phyloP scores from a whole-genome alignment of 2,329 filamentous ascomycete species.

The Talaromyces marneffei region DNA sequence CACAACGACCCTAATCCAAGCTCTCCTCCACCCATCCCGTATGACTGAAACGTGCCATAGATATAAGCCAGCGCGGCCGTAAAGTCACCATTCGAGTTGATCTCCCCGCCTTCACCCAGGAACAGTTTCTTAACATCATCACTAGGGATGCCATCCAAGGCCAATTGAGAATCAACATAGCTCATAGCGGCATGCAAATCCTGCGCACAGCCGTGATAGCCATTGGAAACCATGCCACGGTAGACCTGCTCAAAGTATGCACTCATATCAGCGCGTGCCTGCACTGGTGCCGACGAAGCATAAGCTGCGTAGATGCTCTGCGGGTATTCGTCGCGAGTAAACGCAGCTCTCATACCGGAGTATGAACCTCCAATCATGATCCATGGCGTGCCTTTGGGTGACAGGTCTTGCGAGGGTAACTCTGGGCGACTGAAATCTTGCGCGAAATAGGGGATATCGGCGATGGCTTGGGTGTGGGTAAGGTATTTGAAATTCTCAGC shows the following conservation, averaged over 20 bases:
- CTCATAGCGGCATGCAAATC: slow-evolving; percentile 46
- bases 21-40: slow-evolving; percentile 36
- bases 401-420: slow-evolving; percentile 31
- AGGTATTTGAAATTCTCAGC: slow-evolving; percentile 39
- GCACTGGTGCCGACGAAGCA: slow-evolving; percentile 40
- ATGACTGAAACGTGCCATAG: slow-evolving; percentile 41
- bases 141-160: slow-evolving; percentile 26
- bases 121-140: slow-evolving; percentile 44
- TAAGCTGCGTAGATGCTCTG: slow-evolving; percentile 38
- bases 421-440: slow-evolving; percentile 32
- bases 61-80: slow-evolving; percentile 38
- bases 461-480: slow-evolving; percentile 40
- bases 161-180: slow-evolving; percentile 46
- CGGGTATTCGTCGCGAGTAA: slow-evolving; percentile 40
- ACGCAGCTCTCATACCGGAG: slow-evolving; percentile 39
- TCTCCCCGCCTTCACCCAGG: slow-evolving; percentile 42
- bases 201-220: slow-evolving; percentile 45
- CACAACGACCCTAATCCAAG: slow-evolving; percentile 40
- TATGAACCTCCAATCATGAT: slow-evolving; percentile 45
- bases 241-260: slow-evolving; percentile 48
- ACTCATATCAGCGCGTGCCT: slow-evolving; percentile 47
- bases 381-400: slow-evolving; percentile 40
- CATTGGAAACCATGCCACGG: slow-evolving; percentile 45
- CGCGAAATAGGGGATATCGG: slow-evolving; percentile 43
- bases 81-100: slow-evolving; percentile 45